A percentile compares a stretch with the other conserved stretches of the same genome.
phyloP scores from a whole-genome alignment of 768 basidiomycete genomes.

The Pisolithus marmoratus region DNA sequence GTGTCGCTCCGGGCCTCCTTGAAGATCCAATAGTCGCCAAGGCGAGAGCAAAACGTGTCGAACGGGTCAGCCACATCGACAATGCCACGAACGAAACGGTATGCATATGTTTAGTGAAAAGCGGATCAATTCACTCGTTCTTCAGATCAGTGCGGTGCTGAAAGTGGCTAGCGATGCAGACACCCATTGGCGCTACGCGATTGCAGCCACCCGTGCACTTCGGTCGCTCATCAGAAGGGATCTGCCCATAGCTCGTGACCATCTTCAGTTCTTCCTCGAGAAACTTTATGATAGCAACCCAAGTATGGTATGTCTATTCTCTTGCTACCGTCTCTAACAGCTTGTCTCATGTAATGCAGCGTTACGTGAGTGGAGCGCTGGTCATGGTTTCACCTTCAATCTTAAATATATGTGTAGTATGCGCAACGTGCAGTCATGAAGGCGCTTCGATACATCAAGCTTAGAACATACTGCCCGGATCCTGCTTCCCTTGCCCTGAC shows the following conservation, averaged over 20 bases:
- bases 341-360: conserved; percentile 30
- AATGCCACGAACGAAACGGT: conserved; percentile 21
- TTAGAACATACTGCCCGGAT: conserved; percentile 62
- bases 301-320: conserved; percentile 46
- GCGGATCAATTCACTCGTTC: neutral
- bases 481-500: conserved; percentile 57
- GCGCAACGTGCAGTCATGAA: conserved; percentile 75
- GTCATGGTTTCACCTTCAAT: neutral
- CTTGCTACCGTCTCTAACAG: neutral
- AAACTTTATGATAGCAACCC: conserved; percentile 59
- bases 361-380: conserved; percentile 43
- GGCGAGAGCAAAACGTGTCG: conserved; percentile 40
- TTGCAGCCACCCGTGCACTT: conserved; percentile 62
- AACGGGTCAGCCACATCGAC: conserved; percentile 39
- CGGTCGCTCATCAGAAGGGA: conserved; percentile 68
- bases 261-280: conserved; percentile 55
- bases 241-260: conserved; percentile 39
- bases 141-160: conserved; percentile 34
- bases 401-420: conserved; percentile 38
- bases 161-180: conserved; percentile 51
- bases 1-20: conserved; percentile 24
- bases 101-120: neutral
- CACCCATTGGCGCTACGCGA: conserved; percentile 79
- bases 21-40: conserved; percentile 36
- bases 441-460: conserved; percentile 67